Evolutionary conservation across 176 grass and related monocot species (phyloP), one percentile per base, ranked within the genome.

Genomic region (Aegilops bicornis): DNA sequence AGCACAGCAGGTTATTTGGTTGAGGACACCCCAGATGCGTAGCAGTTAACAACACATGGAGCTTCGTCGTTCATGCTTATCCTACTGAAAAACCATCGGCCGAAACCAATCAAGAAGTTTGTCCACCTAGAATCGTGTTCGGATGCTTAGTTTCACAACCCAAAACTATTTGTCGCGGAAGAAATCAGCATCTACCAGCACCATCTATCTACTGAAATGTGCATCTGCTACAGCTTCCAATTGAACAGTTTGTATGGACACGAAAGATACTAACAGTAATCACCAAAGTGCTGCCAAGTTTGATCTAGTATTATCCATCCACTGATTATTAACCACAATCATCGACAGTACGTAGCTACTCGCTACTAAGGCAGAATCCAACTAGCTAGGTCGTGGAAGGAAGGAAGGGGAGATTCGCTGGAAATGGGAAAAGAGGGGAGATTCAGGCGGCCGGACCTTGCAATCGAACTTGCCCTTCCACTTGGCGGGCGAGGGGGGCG

Each of bases 391-490:
- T 48, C 45, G 15, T 50, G 14, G 15, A 50, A 50, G 14, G 47
- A 48, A 48, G 15, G 48, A 27, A 27, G 27, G 27, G 27, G 27
- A 27, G 27, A 50, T 16, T 50, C 48, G 48, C 2, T 64, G 15
- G 29, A 3, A 33, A 12, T 7, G 16, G 25, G 72, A 62, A 30
- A 43, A 33, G 48, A 58, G 66, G 13, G 32, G 22, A 45, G 22
- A 56, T 45, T 56, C n/a, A n/a, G n/a, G n/a, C n/a, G n/a, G n/a
- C n/a, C n/a, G n/a, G 66, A 98, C 96, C 96, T 95, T 93, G 84
- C 73, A 92, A 71, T 92, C 89, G 86, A 90, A 95, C 69, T 95
- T 95, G 73, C 30, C 65, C 88, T 91, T 95, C 91, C 96, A 94
- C 94, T 95, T 94, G 3, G 86, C 91, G 36, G 83, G 64, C 1